phyloP scores from a whole-genome alignment of 1,284 basidiomycete genomes.

The Inonotus hispidus region DNA sequence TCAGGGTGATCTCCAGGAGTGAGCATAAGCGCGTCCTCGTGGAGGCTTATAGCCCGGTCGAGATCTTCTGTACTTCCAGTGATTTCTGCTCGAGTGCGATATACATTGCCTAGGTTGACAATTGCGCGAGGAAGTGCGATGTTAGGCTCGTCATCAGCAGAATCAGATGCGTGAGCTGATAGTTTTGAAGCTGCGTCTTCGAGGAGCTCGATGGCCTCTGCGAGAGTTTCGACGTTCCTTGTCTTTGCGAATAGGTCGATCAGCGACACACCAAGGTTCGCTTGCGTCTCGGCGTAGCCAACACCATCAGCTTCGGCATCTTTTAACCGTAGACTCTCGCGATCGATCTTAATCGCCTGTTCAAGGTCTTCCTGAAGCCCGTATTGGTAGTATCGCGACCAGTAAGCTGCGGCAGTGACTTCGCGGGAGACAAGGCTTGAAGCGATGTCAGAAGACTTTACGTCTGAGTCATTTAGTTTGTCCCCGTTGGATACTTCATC shows the following conservation, averaged over 20 bases:
- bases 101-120: slow-evolving; percentile 16
- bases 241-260: slow-evolving; percentile 12
- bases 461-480: background rate
- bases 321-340: slow-evolving; percentile 3
- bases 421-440: slow-evolving; percentile 5
- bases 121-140: slow-evolving; percentile 9
- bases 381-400: slow-evolving; percentile 14
- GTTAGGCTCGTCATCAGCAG: background rate
- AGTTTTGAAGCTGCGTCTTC: background rate
- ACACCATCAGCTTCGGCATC: background rate
- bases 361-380: slow-evolving; percentile 10
- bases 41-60: slow-evolving; percentile 12
- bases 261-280: slow-evolving; percentile 14
- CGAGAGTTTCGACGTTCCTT: background rate
- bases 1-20: slow-evolving; percentile 12
- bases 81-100: slow-evolving; percentile 2
- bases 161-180: background rate
- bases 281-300: background rate
- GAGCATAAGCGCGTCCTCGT: slow-evolving; percentile 9
- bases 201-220: slow-evolving; percentile 6
- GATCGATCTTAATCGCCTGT: slow-evolving; percentile 13
- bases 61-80: background rate
- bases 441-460: background rate
- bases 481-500: background rate
- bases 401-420: slow-evolving; percentile 7